Percentiles rank a stretch among this genome's conserved stretches.
These are phyloP conservation scores for Mytilinidion resinicola DNA, from an alignment of 495 filamentous ascomycete genomes.

Conservation along the genomic window DNA sequence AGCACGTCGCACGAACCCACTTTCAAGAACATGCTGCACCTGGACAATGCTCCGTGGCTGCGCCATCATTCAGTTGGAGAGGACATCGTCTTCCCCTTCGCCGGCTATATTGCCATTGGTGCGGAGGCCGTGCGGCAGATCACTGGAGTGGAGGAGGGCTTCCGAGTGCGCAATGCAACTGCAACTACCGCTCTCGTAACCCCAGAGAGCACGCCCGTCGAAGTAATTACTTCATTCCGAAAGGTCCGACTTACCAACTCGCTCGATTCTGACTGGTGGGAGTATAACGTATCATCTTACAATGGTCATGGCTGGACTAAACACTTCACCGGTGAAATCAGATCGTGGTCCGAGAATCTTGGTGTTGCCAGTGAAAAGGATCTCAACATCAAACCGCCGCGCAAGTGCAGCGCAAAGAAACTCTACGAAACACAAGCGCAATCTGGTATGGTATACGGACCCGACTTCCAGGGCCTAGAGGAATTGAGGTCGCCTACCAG, in stretches of 20 bases:
- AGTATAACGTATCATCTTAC: neutral
- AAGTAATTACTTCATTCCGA: conserved; percentile 2
- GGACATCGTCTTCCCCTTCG: conserved; percentile 7
- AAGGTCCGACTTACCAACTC: neutral
- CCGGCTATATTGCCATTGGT: conserved; percentile 8
- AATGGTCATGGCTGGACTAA: neutral
- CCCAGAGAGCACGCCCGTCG: neutral
- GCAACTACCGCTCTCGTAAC: conserved; percentile 1
- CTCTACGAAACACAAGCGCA: too few relatives aligned
- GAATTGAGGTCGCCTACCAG: too few relatives aligned
- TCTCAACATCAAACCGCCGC: too few relatives aligned
- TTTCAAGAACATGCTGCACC: conserved; percentile 1
- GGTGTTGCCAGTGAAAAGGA: too few relatives aligned
- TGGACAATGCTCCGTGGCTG: neutral
- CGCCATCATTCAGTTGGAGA: conserved; percentile 5
- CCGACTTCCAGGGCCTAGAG: too few relatives aligned
- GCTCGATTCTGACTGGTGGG: neutral
- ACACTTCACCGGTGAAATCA: neutral
- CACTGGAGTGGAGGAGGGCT: neutral
- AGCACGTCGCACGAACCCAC: neutral
- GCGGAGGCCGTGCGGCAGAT: conserved; percentile 6
- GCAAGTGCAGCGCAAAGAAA: too few relatives aligned
- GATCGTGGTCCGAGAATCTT: too few relatives aligned
- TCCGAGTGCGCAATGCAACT: neutral
- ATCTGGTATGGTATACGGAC: too few relatives aligned